A percentile compares a stretch with the other conserved stretches of the same genome.
These are phyloP conservation scores for Boletus vinaceobasis DNA, from an alignment of 768 basidiomycete species.

Conservation along the genomic window DNA sequence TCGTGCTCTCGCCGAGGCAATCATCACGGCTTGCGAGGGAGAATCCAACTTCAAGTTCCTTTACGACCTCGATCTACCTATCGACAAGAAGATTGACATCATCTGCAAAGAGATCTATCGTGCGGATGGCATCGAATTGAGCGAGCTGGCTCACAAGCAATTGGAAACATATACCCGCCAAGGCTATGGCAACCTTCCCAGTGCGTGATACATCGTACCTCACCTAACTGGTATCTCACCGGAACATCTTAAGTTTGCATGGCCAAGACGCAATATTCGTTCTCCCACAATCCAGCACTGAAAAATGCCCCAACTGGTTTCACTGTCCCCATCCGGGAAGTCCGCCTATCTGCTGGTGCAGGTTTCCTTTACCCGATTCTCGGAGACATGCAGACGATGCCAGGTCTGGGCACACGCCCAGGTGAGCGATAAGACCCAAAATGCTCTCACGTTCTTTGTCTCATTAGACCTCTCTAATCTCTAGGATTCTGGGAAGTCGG, in stretches of 20 bases:
- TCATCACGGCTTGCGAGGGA: conserved; percentile 80
- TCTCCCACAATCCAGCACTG: conserved; percentile 89
- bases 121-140: conserved; percentile 85
- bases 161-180: conserved; percentile 89
- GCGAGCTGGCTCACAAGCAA: conserved; percentile 80
- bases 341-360: conserved; percentile 87
- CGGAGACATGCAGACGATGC: conserved; percentile 99
- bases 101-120: conserved; percentile 93
- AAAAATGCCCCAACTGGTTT: conserved; percentile 93
- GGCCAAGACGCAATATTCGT: conserved; percentile 98
- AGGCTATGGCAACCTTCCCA: conserved; percentile 75
- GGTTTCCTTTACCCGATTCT: conserved; percentile 94
- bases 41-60: conserved; percentile 88
- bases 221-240: conserved; percentile 5
- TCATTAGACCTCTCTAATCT: conserved; percentile 9
- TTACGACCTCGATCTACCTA: conserved; percentile 79
- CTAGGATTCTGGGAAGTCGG: conserved; percentile 89
- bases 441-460: conserved; percentile 1
- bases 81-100: conserved; percentile 83
- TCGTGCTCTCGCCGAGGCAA: conserved; percentile 85
- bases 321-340: conserved; percentile 85
- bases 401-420: conserved; percentile 89
- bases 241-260: conserved; percentile 67
- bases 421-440: conserved; percentile 40
- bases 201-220: conserved; percentile 41